phyloP scores from a whole-genome alignment of 768 basidiomycete genomes.

The Tricholoma flavovirens region DNA sequence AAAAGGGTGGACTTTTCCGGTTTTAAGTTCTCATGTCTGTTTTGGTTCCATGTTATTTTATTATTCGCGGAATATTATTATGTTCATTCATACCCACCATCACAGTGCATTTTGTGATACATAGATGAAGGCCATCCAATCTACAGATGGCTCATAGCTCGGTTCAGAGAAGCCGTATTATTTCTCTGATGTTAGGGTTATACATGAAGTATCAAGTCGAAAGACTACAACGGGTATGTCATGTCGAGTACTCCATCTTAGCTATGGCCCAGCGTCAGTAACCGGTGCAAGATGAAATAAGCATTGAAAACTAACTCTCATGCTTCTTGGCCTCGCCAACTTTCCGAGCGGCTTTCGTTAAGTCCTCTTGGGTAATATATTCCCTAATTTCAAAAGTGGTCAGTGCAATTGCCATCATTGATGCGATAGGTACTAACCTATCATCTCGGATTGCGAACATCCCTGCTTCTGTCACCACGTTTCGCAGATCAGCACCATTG shows the following conservation, averaged over 20 bases:
- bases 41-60: background rate
- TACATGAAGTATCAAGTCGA: background rate
- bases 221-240: constrained; percentile 11
- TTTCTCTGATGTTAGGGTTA: background rate
- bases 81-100: background rate
- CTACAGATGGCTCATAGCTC: no score
- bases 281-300: background rate
- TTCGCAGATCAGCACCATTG: constrained; percentile 95
- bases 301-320: constrained; percentile 61
- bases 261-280: constrained; percentile 23
- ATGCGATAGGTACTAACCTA: constrained; percentile 41
- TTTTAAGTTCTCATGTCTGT: constrained; percentile 28
- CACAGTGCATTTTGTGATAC: background rate
- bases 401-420: background rate
- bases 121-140: background rate
- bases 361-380: constrained; percentile 89
- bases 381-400: constrained; percentile 44
- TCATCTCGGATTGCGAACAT: constrained; percentile 99
- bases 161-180: background rate
- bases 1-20: constrained; percentile 67
- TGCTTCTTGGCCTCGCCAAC: constrained; percentile 97
- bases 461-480: constrained; percentile 92
- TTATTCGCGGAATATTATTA: constrained; percentile 7
- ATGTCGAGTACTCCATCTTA: constrained; percentile 50
- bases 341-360: constrained; percentile 94